Conservation (phyloP, 2,329 filamentous ascomycete species). For the Tothia fuscella region DNA sequence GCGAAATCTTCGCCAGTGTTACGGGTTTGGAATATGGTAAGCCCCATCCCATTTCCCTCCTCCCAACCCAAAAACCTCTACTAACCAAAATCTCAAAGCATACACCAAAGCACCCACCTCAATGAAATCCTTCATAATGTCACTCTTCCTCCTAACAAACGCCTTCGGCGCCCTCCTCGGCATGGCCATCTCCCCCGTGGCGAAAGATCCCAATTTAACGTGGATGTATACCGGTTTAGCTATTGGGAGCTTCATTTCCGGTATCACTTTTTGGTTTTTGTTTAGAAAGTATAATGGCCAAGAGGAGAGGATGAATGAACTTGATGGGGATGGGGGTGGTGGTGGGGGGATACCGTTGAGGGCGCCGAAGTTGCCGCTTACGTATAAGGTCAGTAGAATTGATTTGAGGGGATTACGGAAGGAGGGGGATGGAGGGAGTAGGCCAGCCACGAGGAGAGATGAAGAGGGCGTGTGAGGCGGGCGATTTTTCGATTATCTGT, state of each 20-base stretch:
- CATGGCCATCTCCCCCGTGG: constrained; percentile 47
- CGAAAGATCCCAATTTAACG: constrained; percentile 51
- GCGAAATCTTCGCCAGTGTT: constrained; percentile 35
- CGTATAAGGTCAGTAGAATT: not conserved
- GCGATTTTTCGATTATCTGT: too few species aligned
- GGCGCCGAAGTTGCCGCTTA: not conserved
- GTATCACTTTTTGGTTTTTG: constrained; percentile 41
- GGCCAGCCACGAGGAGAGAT: too few species aligned
- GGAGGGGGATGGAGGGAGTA: not conserved
- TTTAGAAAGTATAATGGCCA: constrained; percentile 25
- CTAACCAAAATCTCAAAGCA: too few species aligned
- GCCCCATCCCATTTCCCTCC: too few species aligned
- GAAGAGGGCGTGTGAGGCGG: too few species aligned
- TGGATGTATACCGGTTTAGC: constrained; percentile 56
- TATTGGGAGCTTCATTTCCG: constrained; percentile 34
- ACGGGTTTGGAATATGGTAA: constrained; percentile 29
- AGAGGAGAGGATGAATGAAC: constrained; percentile 10
- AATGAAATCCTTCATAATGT: constrained; percentile 39
- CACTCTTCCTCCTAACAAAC: constrained; percentile 49
- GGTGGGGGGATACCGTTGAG: not conserved
- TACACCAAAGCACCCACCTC: constrained; percentile 34
- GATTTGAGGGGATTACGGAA: constrained; percentile 3
- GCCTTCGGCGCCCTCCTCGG: constrained; percentile 49
- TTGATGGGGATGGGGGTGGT: not conserved
- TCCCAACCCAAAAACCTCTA: constrained; percentile 14